Percentiles rank a stretch among this genome's conserved stretches.
Conservation (phyloP, 2,329 filamentous ascomycete genomes). For the Amesomyces nigricolor region DNA sequence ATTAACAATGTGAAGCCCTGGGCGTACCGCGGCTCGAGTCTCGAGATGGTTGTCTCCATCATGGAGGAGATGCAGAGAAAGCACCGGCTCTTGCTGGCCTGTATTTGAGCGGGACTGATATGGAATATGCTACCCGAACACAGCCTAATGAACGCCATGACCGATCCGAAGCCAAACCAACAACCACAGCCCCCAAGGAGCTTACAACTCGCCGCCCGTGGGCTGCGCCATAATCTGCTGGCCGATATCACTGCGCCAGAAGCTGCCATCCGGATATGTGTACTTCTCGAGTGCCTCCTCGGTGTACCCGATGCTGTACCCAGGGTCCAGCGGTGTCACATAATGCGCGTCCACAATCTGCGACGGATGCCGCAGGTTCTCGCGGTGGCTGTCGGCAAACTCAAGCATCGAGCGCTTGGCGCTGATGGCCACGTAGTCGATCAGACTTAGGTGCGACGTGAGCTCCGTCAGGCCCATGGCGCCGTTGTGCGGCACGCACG, state of each 20-base stretch:
- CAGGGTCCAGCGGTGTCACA: conserved; percentile 4
- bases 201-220: conserved; percentile 6
- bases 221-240: conserved; percentile 9
- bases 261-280: conserved; percentile 7
- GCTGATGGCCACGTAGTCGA: conserved; percentile 9
- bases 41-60: conserved; percentile 6
- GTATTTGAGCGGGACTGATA: not conserved
- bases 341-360: conserved; percentile 6
- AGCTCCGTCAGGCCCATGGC: conserved; percentile 9
- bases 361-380: conserved; percentile 9
- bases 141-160: not conserved
- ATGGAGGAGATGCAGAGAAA: conserved; percentile 10
- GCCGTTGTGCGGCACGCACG: conserved; percentile 7
- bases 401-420: conserved; percentile 6
- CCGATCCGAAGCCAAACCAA: not conserved
- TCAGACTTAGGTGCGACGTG: conserved; percentile 8
- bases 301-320: conserved; percentile 9
- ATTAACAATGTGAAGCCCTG: conserved; percentile 5
- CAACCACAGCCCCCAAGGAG: not conserved
- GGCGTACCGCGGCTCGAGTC: conserved; percentile 5
- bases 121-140: not conserved
- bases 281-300: conserved; percentile 11
- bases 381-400: conserved; percentile 11
- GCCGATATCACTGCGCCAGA: conserved; percentile 6
- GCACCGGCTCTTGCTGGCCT: conserved; percentile 2